Base-by-base conservation (phyloP, 129 eudicot genomes). In the Flaveria ramosissima region DNA sequence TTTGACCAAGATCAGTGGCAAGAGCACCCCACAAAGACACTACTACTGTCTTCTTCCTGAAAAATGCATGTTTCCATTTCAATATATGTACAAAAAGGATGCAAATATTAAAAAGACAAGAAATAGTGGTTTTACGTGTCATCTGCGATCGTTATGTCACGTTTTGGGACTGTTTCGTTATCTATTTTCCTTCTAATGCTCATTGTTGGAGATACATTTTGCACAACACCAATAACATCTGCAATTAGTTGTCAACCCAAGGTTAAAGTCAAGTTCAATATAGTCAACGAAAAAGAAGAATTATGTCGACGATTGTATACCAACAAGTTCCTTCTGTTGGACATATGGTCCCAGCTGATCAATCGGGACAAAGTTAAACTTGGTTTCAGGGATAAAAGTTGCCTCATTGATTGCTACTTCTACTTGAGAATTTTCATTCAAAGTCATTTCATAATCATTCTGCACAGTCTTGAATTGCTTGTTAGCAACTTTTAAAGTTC, bases 191-290 rank as follows among this genome's bases (percentile, higher is more conserved):
- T 80, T 20, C 90, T 83, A 74, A 95, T 91, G 76, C 97, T 95
- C 93, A 86, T 73, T 48, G 96, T 95, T 30, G 97, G 90, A 50
- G 99, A 88, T 48, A 95, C 99, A 84, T 57, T 86, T 85, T 89
- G 90, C 77, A 95, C 96, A 20, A 91, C 99, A 20, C 99, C 99
- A 78, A 95, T 88, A 57, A 95, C 90, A 95, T 95, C 98, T 94
- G 78, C 21, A 72, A 75, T 50, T 42, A 8, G 56, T 42, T 19
- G 15, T 30, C 26, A 62, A 10, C 2, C 56, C 8, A 24, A 50
- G n/a, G 9, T 36, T 45, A 24, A 27, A 26, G 7, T 26, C 42
- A 36, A 60, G 21, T 8, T 61, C 6, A 16, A 67, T 42, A 26
- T 17, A 63, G 3, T 7, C 30, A 27, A 66, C 2, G 0, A 14